Base-by-base conservation (phyloP, 306 rosid species). In the Abrus precatorius region DNA sequence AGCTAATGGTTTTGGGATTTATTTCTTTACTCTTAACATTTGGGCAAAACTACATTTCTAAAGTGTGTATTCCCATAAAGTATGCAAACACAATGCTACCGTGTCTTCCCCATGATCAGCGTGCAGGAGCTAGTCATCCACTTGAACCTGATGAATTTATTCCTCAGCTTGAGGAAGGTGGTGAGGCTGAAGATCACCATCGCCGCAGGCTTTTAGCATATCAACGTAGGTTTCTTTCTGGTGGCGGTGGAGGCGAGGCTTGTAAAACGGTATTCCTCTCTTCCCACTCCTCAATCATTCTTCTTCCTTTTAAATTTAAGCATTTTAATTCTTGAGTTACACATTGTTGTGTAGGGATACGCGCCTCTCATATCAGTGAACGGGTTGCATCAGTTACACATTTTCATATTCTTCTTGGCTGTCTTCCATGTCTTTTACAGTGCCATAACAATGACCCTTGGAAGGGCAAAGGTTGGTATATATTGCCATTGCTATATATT, bases 1-100 rank as follows among this genome's bases (percentile, higher is more conserved):
- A 95, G 88, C 94, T 95, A 62, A 95, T 95, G 99, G 88, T 95
- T 84, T 86, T 95, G 75, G 99, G 99, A 65, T 95, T 95, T 83
- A 95, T 95, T 63, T 95, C 99, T 14, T 85, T 95, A 68, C 72
- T 95, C 6, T 86, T 95, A 68, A 95, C 99, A 71, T 95, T 95
- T 67, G 93, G 94, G 11, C 99, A 93, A 91, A 83, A 7, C 79
- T 90, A 80, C 90, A 91, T 95, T 30, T 73, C 95, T 56, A 30
- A 55, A 44, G 9, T 86, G 2, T 95, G 99, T 54, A 86, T 95
- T 62, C 91, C 96, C 34, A 0, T 0, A 3, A 71, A 20, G 72
- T 83, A 55, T 56, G 82, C 88, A 56, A 72, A 81, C 48, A 89
- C 91, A 5, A 93, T 95, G 99, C 43, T 95, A n/a, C 99, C 98